Base-by-base conservation (phyloP, 2,329 filamentous ascomycete genomes). In the Aureobasidium namibiae region DNA sequence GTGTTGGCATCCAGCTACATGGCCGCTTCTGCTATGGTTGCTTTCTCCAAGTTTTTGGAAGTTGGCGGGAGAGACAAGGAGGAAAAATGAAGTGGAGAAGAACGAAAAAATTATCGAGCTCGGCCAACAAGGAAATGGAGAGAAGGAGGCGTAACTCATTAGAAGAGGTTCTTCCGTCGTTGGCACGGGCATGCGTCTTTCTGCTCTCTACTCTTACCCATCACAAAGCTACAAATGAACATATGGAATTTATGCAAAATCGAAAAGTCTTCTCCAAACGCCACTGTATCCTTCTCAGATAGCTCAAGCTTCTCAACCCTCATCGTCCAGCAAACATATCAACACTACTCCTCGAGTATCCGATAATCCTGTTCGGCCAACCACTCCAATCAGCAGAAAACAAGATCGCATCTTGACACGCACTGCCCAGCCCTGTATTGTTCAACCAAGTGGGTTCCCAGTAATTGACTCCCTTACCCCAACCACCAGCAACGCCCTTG, bases 361-460 rank as follows among this genome's bases (percentile, higher is more conserved):
- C 50, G 64, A 56, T 4, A 10, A 56, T 64, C 38, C 61, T 65
- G 6, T 64, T 61, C 16, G 54, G 67, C 54, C 56, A 64, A 29
- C 63, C 63, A 29, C 63, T 68, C 52, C 72, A 73, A 50, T 70
- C 67, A 8, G 63, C 56, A 50, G 64, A 63, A 50, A 70, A 69
- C 59, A 70, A 61, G 58, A 69, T 61, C 23, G 65, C 66, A 56
- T 67, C 62, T 14, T 63, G 60, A 54, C 69, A 70, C 29, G 64
- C 67, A 57, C 63, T 66, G 9, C 67, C 68, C 49, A 68, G 57
- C 1, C 61, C 65, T 7, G 65, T 66, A 59, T 68, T 69, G 36
- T 67, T 63, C 23, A 69, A 42, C 66, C 67, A 70, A 5, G 68
- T 66, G 4, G 68, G 68, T 61, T 70, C 67, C 68, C 68, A 71